Evolutionary conservation across 495 filamentous ascomycete genomes (phyloP).

Genomic region (Neurospora sp.): DNA sequence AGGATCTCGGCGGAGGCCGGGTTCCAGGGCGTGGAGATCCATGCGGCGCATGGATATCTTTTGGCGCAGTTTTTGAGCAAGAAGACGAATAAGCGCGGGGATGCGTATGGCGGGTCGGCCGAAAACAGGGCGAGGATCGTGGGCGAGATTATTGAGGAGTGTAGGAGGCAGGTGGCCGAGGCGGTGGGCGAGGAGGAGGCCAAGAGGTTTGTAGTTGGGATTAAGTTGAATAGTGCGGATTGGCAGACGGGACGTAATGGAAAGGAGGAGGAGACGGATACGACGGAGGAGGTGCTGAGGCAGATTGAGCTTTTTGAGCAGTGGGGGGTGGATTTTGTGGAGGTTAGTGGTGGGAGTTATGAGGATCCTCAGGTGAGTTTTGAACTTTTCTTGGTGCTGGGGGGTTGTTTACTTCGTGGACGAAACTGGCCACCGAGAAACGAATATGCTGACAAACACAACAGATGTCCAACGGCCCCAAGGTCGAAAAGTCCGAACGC

Average conservation of each 20-base stretch:
- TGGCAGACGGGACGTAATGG: conserved; percentile 20
- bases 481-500: conserved; percentile 18
- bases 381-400: background rate
- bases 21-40: conserved; percentile 70
- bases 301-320: conserved; percentile 42
- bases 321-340: conserved; percentile 51
- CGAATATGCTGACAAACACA: background rate
- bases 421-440: too few species aligned
- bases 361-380: conserved; percentile 37
- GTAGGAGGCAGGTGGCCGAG: conserved; percentile 30
- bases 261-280: conserved; percentile 25
- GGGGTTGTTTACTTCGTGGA: too few species aligned
- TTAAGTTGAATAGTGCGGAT: conserved; percentile 56
- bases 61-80: conserved; percentile 62
- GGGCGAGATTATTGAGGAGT: conserved; percentile 48
- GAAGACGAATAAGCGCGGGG: conserved; percentile 49
- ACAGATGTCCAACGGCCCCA: conserved; percentile 4
- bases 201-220: conserved; percentile 42
- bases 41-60: conserved; percentile 64
- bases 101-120: conserved; percentile 56
- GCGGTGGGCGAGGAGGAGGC: conserved; percentile 50
- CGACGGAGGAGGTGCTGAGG: conserved; percentile 38
- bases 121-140: conserved; percentile 55
- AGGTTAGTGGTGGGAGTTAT: conserved; percentile 50
- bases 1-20: conserved; percentile 53